phyloP scores from a whole-genome alignment of 345 rosid species.

The Populus pruinosa region DNA sequence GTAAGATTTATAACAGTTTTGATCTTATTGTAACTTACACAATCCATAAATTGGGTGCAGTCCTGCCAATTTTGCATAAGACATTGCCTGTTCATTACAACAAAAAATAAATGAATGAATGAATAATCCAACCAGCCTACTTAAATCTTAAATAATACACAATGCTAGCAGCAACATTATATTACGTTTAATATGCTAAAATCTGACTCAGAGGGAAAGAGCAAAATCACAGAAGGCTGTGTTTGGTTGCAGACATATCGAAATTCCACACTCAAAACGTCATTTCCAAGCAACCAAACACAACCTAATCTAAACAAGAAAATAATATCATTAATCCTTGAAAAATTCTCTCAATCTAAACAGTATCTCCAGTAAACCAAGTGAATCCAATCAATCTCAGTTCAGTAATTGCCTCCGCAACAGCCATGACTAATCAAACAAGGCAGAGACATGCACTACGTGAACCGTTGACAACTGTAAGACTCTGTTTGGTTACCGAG shows the following conservation, averaged over 20 bases:
- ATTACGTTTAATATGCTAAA: background rate
- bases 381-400: background rate
- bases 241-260: background rate
- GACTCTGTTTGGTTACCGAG: conserved; percentile 18
- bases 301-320: background rate
- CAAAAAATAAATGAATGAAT: conserved; percentile 1
- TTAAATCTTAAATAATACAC: background rate
- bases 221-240: background rate
- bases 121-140: background rate
- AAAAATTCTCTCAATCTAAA: background rate
- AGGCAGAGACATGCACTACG: background rate
- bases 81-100: conserved; percentile 82
- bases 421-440: conserved; percentile 3
- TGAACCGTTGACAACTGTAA: background rate
- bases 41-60: conserved; percentile 87
- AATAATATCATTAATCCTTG: background rate
- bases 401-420: conserved; percentile 6
- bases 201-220: background rate
- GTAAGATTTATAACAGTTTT: background rate
- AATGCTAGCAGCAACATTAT: background rate
- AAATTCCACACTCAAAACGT: background rate
- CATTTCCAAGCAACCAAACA: background rate
- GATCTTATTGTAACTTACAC: conserved; percentile 54
- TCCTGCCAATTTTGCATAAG: conserved; percentile 97
- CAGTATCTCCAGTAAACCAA: background rate